Evolutionary conservation across 2,329 filamentous ascomycete genomes (phyloP), one percentile per base, ranked within the genome.

Genomic region (Moelleriella libera): DNA sequence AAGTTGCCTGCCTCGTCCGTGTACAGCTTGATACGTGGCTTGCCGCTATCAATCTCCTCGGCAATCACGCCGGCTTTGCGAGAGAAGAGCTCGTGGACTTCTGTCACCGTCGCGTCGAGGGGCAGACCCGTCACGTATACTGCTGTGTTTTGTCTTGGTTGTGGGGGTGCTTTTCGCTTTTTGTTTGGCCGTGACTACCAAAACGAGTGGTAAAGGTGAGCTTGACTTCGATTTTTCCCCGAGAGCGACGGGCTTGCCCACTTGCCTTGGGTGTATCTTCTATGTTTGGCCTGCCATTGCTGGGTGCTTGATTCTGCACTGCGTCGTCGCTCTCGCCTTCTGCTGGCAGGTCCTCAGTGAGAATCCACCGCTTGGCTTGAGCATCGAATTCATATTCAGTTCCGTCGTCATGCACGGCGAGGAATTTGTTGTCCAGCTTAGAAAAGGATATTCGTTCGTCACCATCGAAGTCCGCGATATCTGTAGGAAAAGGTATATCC

Each of bases 21-120:
- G 67, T 98, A 98, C 64, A 98, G 79, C 68, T 95, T 97, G 66
- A 98, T 90, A 39, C 92, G 83, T 43, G 88, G 87, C 43, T 81
- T 78, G 48, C 87, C 85, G 57, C 82, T 88, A 59, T 96, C 89
- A 53, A 95, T 89, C 65, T 94, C 86, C 65, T 97, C 89, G 45
- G 90, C 88, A 53, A 98, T 89, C 54, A 97, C 84, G 50, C 89
- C 89, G 58, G 79, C 94, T 62, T 87, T 90, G 52, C 76, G 70
- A 45, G 82, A 87, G 68, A 98, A 98, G 30, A 86, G 72, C 29
- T 88, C 78, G 54, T 84, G 76, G 12, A 98, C 80, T 67, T 98
- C 92, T 31, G 85, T 78, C 41, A 83, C 70, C 0, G 83, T 86
- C 42, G 80, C 83, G 62, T 97, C 87, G 40, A 72, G 65, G 0